Base-by-base conservation (phyloP, 495 filamentous ascomycete species). In the Penicillium waksmanii region DNA sequence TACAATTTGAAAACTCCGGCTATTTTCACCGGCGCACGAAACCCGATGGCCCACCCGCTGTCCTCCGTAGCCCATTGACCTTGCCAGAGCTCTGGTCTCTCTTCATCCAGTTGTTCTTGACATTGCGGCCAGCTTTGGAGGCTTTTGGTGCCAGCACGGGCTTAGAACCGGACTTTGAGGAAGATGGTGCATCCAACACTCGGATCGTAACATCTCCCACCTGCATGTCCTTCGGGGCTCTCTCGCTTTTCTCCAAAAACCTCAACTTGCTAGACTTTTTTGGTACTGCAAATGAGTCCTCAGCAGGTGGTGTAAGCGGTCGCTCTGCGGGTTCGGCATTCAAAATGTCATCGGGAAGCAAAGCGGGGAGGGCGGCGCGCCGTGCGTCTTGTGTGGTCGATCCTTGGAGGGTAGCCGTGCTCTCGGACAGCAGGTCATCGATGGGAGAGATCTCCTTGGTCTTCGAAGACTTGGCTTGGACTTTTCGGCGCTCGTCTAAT, bases 341-440 rank as follows among this genome's bases (percentile, higher is more conserved):
- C 47, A 85, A 57, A 33, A 85, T 76, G 47, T 84, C 81, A 46
- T 84, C 79, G 5, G 82, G 82, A 35, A 85, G 74, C 38, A 83
- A 68, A 52, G 75, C 74, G 5, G 82, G 82, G 23, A 84, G 73
- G 17, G 70, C 65, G 5, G 67, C 63, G 33, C 72, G 73, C 54
- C 75, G 69, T 19, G 65, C 60, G 48, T 78, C 73, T 59, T 77
- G 71, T 18, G 74, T 77, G 33, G 49, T 70, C n/a, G 73, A 75
- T 43, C 73, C 78, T 63, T 74, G 75, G 17, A 79, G 62, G 8
- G 76, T 80, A 52, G 64, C 68, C n/a, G 72, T 73, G 57, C 72
- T 77, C 58, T 76, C 75, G 17, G 77, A 77, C 9, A 68, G 51
- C 13, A 75, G 21, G 43, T 79, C 78, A 36, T 77, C 76, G 15